Base-by-base conservation (phyloP, 2,329 filamentous ascomycete species). In the Pseudogymnoascus sp. region DNA sequence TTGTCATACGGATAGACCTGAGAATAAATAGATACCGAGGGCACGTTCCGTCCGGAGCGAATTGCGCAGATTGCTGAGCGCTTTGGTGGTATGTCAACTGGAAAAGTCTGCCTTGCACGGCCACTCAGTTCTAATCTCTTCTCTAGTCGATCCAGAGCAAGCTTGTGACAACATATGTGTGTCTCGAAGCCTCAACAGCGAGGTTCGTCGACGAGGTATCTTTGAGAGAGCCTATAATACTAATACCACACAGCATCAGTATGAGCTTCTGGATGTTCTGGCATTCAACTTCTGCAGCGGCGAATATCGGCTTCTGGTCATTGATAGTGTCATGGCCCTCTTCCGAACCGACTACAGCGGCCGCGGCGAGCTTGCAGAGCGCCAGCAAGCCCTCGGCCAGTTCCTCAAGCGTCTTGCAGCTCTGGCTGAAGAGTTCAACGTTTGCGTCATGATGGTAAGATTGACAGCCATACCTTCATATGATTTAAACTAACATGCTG, bases 301-400 rank as follows among this genome's bases (percentile, higher is more conserved):
- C 44, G 82, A 87, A 67, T 89, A 86, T 69, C 82, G 86, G 29
- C 80, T 89, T 61, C 77, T 89, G 61, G 80, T 89, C 67, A 82
- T 89, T 69, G 86, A 89, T 74, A 88, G 85, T 69, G 86, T 89
- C 70, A 87, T 88, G 82, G 84, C 86, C 56, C 82, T 86, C 63
- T 89, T 87, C 69, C 82, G 86, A 35, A 85, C 86, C 50, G 86
- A 89, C 73, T 89, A 83, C 68, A 81, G 79, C 68, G 86, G 86
- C 6, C 83, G 86, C 62, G 86, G 85, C 16, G 86, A 89, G 71
- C 78, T 89, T 63, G 84, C 83, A 19, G 86, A 89, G 67, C 81
- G 86, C 29, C 86, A 89, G 73, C 84, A 87, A 74, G 87, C 86
- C 69, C 77, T 89, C 33, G 85, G 85, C 64, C 81, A 85, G 66